phyloP scores from a whole-genome alignment of 2,329 filamentous ascomycete genomes.

The Apiospora aurea region DNA sequence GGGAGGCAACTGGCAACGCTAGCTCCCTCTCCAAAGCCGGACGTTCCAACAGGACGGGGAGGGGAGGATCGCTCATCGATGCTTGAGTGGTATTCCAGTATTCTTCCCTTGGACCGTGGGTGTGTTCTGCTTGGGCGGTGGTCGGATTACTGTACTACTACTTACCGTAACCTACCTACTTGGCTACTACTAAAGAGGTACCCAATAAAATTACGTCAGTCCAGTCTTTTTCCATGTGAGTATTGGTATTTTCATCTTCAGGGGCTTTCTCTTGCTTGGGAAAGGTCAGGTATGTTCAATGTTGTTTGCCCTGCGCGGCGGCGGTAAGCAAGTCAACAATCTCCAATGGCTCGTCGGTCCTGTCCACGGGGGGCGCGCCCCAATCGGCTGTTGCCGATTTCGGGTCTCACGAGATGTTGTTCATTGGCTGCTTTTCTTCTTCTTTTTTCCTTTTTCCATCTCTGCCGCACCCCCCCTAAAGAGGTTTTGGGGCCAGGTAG shows the following conservation, averaged over 20 bases:
- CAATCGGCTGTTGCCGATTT: constrained; percentile 11
- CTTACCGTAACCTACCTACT: neutral
- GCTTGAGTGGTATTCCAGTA: neutral
- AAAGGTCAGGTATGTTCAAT: too few relatives aligned
- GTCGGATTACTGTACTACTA: neutral
- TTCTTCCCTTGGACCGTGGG: too few relatives aligned
- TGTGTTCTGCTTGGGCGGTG: neutral
- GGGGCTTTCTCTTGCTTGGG: neutral
- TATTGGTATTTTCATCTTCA: too few relatives aligned
- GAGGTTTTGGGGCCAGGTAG: neutral
- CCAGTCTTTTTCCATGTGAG: too few relatives aligned
- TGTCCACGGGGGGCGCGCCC: neutral
- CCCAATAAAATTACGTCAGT: too few relatives aligned
- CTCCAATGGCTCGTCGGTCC: neutral
- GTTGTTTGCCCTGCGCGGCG: neutral
- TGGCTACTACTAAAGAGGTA: too few relatives aligned
- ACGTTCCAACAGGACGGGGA: constrained; percentile 6
- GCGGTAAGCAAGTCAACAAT: neutral
- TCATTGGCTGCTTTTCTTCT: constrained; percentile 1
- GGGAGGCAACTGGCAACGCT: neutral
- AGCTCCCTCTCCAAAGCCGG: neutral
- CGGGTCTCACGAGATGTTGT: neutral
- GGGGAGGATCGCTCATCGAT: too few relatives aligned
- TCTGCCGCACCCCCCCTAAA: neutral
- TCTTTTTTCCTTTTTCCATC: neutral